A percentile compares a stretch with the other conserved stretches of the same genome.
These are phyloP conservation scores for Earliella scabrosa DNA, from an alignment of 1,284 basidiomycete genomes.

Conservation along the genomic window DNA sequence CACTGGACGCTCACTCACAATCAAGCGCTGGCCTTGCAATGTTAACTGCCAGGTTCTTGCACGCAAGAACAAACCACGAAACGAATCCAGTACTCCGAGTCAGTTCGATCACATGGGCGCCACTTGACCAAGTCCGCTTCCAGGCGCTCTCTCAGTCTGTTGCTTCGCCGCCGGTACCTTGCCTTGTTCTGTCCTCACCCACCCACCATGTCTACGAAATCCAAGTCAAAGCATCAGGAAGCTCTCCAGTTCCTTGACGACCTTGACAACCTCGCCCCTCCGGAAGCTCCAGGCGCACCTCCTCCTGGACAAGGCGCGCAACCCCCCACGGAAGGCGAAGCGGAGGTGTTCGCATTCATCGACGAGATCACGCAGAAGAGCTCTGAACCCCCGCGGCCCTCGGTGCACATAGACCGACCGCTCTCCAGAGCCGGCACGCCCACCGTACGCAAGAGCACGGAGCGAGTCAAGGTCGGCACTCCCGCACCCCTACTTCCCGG, in stretches of 20 bases:
- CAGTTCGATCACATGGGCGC: too few species aligned
- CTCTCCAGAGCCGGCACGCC: constrained; percentile 73
- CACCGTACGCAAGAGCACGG: constrained; percentile 75
- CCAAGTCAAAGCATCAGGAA: constrained; percentile 87
- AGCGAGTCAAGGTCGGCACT: constrained; percentile 71
- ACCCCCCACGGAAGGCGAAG: constrained; percentile 58
- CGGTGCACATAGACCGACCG: constrained; percentile 59
- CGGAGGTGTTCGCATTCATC: constrained; percentile 89
- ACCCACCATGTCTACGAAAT: constrained; percentile 47
- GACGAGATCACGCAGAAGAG: constrained; percentile 94
- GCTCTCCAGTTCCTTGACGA: constrained; percentile 90
- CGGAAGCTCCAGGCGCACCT: constrained; percentile 30
- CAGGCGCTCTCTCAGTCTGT: too few species aligned
- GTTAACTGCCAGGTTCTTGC: too few species aligned
- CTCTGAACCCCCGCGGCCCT: constrained; percentile 69
- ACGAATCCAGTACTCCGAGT: too few species aligned
- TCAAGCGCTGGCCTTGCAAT: constrained; percentile 11
- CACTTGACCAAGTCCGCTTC: background rate
- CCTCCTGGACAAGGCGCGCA: constrained; percentile 26
- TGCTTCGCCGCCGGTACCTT: too few species aligned
- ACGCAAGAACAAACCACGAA: too few species aligned
- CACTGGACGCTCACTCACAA: background rate
- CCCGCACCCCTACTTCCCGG: constrained; percentile 41
- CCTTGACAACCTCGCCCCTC: constrained; percentile 74
- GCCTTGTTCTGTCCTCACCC: too few species aligned